A percentile compares a stretch with the other conserved stretches of the same genome.
Evolutionary conservation across 2,329 filamentous ascomycete genomes (phyloP).

Genomic region (Waltergamsia citrina): DNA sequence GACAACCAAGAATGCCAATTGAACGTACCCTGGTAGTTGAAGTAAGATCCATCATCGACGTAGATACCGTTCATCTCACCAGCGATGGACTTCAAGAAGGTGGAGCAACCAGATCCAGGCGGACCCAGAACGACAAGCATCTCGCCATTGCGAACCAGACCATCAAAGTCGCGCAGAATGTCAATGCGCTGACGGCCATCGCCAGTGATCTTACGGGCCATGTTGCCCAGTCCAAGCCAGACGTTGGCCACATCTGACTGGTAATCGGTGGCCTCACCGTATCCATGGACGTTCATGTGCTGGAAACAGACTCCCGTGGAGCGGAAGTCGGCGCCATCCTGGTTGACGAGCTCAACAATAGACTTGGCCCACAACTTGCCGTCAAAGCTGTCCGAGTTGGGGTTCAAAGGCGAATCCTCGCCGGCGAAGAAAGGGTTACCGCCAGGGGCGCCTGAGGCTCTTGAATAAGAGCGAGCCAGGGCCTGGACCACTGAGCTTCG

Average conservation of each 20-base stretch:
- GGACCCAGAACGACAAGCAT: slow-evolving; percentile 69
- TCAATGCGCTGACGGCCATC: slow-evolving; percentile 49
- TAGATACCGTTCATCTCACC: slow-evolving; percentile 76
- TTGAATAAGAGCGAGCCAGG: slow-evolving; percentile 46
- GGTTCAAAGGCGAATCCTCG: slow-evolving; percentile 43
- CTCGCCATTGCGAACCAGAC: slow-evolving; percentile 60
- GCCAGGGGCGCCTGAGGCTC: slow-evolving; percentile 28
- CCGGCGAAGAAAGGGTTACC: slow-evolving; percentile 40
- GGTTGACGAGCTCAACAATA: slow-evolving; percentile 40
- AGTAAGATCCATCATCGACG: slow-evolving; percentile 58
- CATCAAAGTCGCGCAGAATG: slow-evolving; percentile 59
- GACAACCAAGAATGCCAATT: background rate
- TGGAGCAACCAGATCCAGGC: slow-evolving; percentile 69
- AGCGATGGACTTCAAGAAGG: slow-evolving; percentile 74
- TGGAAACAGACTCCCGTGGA: slow-evolving; percentile 57
- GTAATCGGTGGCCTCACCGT: slow-evolving; percentile 58
- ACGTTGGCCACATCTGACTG: slow-evolving; percentile 59
- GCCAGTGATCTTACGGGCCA: slow-evolving; percentile 41
- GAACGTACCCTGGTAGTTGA: slow-evolving; percentile 68
- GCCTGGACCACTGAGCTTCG: slow-evolving; percentile 43
- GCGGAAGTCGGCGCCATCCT: slow-evolving; percentile 45
- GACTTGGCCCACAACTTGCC: slow-evolving; percentile 51
- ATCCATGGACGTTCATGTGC: slow-evolving; percentile 60
- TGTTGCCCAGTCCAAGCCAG: slow-evolving; percentile 37
- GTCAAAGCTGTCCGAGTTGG: slow-evolving; percentile 41